Base-by-base conservation (phyloP, 2,329 filamentous ascomycete genomes). In the Fusarium graminum region DNA sequence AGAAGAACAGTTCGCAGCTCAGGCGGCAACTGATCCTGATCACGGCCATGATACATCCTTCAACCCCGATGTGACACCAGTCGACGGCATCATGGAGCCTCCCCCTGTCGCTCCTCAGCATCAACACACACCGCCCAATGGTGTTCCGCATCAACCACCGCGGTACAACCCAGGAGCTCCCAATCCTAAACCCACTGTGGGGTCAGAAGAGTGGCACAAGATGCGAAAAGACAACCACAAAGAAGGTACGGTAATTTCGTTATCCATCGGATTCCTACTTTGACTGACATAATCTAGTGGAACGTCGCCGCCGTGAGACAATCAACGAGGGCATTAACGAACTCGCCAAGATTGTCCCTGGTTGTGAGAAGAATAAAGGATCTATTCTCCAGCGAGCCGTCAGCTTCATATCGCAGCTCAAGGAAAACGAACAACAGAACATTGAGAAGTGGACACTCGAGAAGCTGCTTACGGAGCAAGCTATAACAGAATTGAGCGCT, bases 291-390 rank as follows among this genome's bases (percentile, higher is more conserved):
- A 26, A 9, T 43, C 14, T 53, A 98, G 95, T 99, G 64, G 95
- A 99, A 80, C 93, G 95, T 62, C 92, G 95, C 59, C 93, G 95
- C 42, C 92, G 95, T 66, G 95, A 99, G 80, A 97, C 95, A 0
- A 99, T 99, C 77, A 99, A 99, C 70, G 95, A 99, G 80, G 95
- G 95, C 47, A 99, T 99, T 72, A 98, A 97, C 75, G 95, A 98
- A 79, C 87, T 99, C 29, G 92, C 94, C 70, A 98, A 97, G 81
- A 97, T 99, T 69, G 95, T 99, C 0, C 95, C 95, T 0, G 93
- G 93, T 14, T 97, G 94, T 74, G 95, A 99, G 80, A 99, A 98
- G 85, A 98, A 99, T 83, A 99, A 99, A 80, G 95, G 95, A 1
- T 96, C 93, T 4, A 98, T 99, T 67, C 83, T 99, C 36, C 92